Base-by-base conservation (phyloP, 2,329 filamentous ascomycete species). In the Endoconidiophora laricicola region DNA sequence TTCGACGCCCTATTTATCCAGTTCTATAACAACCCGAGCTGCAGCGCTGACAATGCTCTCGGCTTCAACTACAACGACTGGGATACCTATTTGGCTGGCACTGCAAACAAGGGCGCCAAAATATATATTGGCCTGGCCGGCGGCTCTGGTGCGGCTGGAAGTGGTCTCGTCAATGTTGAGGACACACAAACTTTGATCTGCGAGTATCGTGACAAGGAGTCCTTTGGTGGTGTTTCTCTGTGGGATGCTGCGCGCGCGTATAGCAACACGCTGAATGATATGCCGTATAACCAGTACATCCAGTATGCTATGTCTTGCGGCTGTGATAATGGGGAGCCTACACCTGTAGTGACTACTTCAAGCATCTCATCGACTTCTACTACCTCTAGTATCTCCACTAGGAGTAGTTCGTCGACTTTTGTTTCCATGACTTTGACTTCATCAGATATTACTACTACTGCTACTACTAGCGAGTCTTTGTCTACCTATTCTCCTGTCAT, bases 21-120 rank as follows among this genome's bases (percentile, higher is more conserved):
- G 60, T 72, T 71, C 59, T 72, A 70, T 61, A 70, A 71, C 62
- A 71, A 71, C 57, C 58, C 61, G 23, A 56, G 65, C 53, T 53
- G 55, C 45, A 62, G 62, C 53, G 52, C 54, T 10, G 48, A 59
- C 6, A 33, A 33, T 33, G 61, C 59, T 7, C 57, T 60, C 9
- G 55, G 56, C 36, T 67, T 70, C 61, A 71, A 69, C 54, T 72
- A 67, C 57, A 57, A 66, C 46, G 57, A 58, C 12, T 72, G 69
- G 69, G 63, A 59, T 44, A 38, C 45, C 0, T 60, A 65, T 24
- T 50, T 71, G 33, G 48, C 56, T 3, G 39, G 52, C 3, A 66
- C 63, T 37, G 53, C 60, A 2, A 70, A 64, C 61, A 55, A 62
- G 56, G 55, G 60, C 6, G 65, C 69, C 26, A 69, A 71, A 61